phyloP scores from a whole-genome alignment of 495 filamentous ascomycete species.

The Aspergillus egyptiacus region DNA sequence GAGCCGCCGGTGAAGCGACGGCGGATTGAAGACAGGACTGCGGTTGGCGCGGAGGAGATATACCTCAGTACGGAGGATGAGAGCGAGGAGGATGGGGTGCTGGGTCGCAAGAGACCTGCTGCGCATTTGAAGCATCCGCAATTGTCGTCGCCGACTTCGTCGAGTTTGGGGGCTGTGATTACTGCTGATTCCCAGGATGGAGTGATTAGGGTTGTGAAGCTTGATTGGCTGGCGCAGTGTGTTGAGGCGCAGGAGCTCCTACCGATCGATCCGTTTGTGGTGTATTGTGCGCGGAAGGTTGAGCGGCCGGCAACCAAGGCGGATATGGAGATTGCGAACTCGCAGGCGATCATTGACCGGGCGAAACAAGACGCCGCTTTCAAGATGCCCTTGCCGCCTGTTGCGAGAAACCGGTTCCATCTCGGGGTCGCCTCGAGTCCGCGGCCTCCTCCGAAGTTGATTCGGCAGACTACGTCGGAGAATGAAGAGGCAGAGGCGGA shows the following conservation, averaged over 20 bases:
- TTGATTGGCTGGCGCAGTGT: constrained; percentile 69
- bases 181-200: constrained; percentile 10
- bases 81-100: constrained; percentile 21
- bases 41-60: constrained; percentile 15
- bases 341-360: constrained; percentile 43
- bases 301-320: constrained; percentile 8
- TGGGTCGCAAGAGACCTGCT: constrained; percentile 3
- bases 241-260: constrained; percentile 47
- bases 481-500: constrained; percentile 46
- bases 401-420: constrained; percentile 1
- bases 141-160: neutral
- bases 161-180: neutral
- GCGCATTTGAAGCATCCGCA: constrained; percentile 8
- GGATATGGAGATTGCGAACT: constrained; percentile 3
- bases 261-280: constrained; percentile 53
- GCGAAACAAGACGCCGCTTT: constrained; percentile 45
- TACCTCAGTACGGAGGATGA: constrained; percentile 33
- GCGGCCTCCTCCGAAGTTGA: constrained; percentile 41
- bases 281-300: constrained; percentile 54
- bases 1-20: constrained; percentile 26
- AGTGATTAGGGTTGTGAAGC: constrained; percentile 60
- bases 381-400: constrained; percentile 12
- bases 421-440: constrained; percentile 9
- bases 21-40: constrained; percentile 5
- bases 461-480: constrained; percentile 67